Base-by-base conservation (phyloP, 176 grass and related monocot genomes). In the Coix lacrymajobi region DNA sequence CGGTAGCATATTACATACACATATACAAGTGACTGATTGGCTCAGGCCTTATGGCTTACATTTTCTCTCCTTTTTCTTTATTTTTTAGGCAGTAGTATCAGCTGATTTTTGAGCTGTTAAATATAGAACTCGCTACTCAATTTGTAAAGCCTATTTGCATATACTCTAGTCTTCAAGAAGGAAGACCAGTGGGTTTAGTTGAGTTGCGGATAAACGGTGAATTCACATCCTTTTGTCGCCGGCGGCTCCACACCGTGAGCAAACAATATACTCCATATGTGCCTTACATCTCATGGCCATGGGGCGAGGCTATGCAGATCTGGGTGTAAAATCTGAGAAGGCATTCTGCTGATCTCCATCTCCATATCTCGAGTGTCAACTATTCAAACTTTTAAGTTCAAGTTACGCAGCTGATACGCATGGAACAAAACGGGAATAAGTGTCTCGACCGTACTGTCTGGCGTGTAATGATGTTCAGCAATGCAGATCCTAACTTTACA, bases 81-180 rank as follows among this genome's bases (percentile, higher is more conserved):
- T 68, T 54, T 34, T 3, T 43, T 82, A 89, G 78, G 78, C 30
- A n/a, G 43, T 57, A 57, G 44, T 32, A n/a, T 61, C 49, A 61
- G 69, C 61, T 58, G 56, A 73, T 82, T 82, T 71, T 89, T 82
- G 64, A 85, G 78, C 64, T 85, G 69, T 76, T 74, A 64, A 73
- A 56, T 78, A n/a, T 65, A 13, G 45, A 81, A 76, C 73, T 51
- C 16, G 11, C 14, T 24, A 43, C 43, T 71, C 83, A 60, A 78
- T 78, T 58, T 89, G 83, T 70, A 85, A 69, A 85, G 33, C 63
- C 45, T 71, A 63, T 76, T 56, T 81, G 49, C 71, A 77, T 43
- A 81, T 69, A 83, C 54, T 5, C 37, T 62, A 69, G 61, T 76
- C 12, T 14, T 71, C 12, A n/a, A 54, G 15, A 68, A 65, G 39